Percentiles rank a stretch among this genome's conserved stretches.
These are phyloP conservation scores for Plasmodium malariae DNA, from an alignment of 169 alveolate species.

Conservation along the genomic window DNA sequence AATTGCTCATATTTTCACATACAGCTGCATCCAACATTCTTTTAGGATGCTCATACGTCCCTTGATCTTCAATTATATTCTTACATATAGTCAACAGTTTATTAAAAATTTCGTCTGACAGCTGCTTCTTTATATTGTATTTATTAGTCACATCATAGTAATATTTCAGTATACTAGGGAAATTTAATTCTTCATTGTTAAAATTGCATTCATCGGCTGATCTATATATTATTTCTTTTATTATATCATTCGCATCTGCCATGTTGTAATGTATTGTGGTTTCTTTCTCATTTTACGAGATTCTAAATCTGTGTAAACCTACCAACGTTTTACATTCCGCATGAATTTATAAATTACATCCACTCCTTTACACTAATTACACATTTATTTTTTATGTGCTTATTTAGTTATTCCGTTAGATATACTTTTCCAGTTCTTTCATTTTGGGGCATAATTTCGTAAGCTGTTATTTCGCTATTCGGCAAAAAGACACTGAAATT, in stretches of 20 bases:
- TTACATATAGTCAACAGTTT: conserved; percentile 41
- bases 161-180: conserved; percentile 30
- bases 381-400: neutral
- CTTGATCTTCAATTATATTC: conserved; percentile 34
- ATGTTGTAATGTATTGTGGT: neutral
- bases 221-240: conserved; percentile 61
- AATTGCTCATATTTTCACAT: neutral
- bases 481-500: too few relatives aligned
- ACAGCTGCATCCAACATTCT: neutral
- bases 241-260: conserved; percentile 39
- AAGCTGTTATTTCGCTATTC: too few relatives aligned
- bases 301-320: neutral
- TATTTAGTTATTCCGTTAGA: neutral
- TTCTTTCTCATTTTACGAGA: neutral
- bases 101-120: conserved; percentile 36
- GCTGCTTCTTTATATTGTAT: conserved; percentile 15
- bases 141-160: conserved; percentile 35
- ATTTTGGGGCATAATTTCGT: neutral
- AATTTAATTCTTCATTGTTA: conserved; percentile 53
- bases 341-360: too few relatives aligned
- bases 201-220: conserved; percentile 60
- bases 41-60: neutral
- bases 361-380: neutral
- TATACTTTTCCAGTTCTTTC: neutral
- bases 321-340: neutral